Percentiles rank a stretch among this genome's conserved stretches.
Conservation (phyloP, 129 eudicot genomes). For the Glebionis coronaria region DNA sequence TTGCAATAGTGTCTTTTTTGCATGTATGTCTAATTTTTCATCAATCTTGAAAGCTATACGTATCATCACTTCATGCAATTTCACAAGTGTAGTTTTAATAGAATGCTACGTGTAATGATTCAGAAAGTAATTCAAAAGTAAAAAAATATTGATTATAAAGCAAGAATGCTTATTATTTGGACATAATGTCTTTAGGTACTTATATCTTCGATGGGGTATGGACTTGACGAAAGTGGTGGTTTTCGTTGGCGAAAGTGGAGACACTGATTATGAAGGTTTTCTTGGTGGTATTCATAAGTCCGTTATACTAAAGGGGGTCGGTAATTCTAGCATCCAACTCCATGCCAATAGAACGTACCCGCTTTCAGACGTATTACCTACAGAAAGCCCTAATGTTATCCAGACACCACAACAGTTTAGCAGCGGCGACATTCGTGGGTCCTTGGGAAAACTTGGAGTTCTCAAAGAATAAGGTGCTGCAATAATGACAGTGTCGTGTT, state of each 20-base stretch:
- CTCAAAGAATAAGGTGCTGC: conserved; percentile 36
- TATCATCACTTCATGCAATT: background rate
- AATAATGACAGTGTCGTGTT: background rate
- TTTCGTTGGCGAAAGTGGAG: conserved; percentile 95
- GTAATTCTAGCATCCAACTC: conserved; percentile 51
- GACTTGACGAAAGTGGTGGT: conserved; percentile 81
- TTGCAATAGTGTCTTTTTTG: background rate
- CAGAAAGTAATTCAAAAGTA: background rate
- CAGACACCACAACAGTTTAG: conserved; percentile 53
- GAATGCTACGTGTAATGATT: background rate
- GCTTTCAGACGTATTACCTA: conserved; percentile 63
- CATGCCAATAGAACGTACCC: conserved; percentile 82
- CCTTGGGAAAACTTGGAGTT: conserved; percentile 45
- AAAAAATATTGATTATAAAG: background rate
- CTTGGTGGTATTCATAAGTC: conserved; percentile 87
- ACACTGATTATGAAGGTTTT: conserved; percentile 87
- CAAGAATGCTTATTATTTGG: background rate
- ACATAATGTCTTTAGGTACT: conserved; percentile 51
- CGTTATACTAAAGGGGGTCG: conserved; percentile 67
- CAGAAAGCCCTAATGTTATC: conserved; percentile 66
- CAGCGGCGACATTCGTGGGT: conserved; percentile 43
- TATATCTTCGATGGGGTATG: conserved; percentile 98
- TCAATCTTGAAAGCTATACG: background rate
- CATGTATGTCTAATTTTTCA: background rate
- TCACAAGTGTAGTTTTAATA: background rate